Conservation (phyloP, 192 early-diverging fungal species). For the Chytriomyces sp. region DNA sequence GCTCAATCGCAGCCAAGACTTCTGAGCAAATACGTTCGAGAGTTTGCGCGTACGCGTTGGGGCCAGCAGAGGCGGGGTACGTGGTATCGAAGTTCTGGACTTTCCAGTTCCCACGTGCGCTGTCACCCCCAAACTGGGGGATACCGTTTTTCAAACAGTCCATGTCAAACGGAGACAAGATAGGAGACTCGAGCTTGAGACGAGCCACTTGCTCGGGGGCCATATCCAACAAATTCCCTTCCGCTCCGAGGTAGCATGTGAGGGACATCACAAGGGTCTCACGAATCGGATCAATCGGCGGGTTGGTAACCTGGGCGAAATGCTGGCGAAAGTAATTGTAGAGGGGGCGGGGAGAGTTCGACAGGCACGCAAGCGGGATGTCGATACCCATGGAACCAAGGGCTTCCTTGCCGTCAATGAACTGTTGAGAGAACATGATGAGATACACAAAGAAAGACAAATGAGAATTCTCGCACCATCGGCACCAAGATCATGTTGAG, state of each 20-base stretch:
- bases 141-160: slow-evolving; percentile 75
- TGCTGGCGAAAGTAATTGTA: slow-evolving; percentile 98
- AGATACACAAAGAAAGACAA: not conserved
- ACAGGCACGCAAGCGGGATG: slow-evolving; percentile 90
- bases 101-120: slow-evolving; percentile 68
- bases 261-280: slow-evolving; percentile 98
- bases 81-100: slow-evolving; percentile 87
- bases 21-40: slow-evolving; percentile 88
- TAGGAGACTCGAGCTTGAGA: slow-evolving; percentile 80
- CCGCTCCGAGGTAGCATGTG: slow-evolving; percentile 90
- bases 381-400: slow-evolving; percentile 99
- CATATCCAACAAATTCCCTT: slow-evolving; percentile 92
- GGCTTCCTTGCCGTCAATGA: slow-evolving; percentile 86
- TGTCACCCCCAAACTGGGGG: slow-evolving; percentile 31
- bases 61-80: slow-evolving; percentile 72
- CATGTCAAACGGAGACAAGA: slow-evolving; percentile 83
- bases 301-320: slow-evolving; percentile 98
- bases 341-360: slow-evolving; percentile 80
- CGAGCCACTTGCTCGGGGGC: slow-evolving; percentile 76
- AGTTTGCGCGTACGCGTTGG: slow-evolving; percentile 72
- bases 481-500: slow-evolving; percentile 85
- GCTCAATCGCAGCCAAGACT: slow-evolving; percentile 76
- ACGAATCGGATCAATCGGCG: slow-evolving; percentile 98
- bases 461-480: slow-evolving; percentile 66
- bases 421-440: slow-evolving; percentile 25